Conservation (phyloP, 225 moss, liverwort and hornwort species). For the Anthoceros angustus region DNA sequence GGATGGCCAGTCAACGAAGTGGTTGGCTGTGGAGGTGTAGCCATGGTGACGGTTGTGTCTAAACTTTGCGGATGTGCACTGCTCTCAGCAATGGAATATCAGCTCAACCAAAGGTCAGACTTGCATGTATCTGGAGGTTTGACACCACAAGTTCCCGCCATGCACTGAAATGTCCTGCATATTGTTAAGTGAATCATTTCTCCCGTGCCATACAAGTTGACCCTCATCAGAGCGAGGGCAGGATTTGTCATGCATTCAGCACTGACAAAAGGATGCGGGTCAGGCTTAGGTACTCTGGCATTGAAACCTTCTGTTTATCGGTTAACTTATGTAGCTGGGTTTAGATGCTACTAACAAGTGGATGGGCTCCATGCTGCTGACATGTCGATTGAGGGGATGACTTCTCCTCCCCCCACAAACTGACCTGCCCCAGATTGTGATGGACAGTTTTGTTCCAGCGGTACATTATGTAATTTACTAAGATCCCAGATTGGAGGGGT, state of each 20-base stretch:
- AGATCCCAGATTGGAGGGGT: conserved; percentile 22
- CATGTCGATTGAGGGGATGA: conserved; percentile 16
- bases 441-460: conserved; percentile 45
- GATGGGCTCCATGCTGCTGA: conserved; percentile 6
- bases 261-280: background rate
- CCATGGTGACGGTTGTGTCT: too few species aligned
- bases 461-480: conserved; percentile 28
- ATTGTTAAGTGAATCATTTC: too few species aligned
- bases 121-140: too few species aligned
- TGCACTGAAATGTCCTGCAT: too few species aligned
- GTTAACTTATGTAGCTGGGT: conserved; percentile 4
- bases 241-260: background rate
- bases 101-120: too few species aligned
- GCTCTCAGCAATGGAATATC: too few species aligned
- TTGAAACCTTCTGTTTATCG: background rate
- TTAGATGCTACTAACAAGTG: conserved; percentile 8
- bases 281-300: background rate
- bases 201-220: too few species aligned
- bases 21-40: too few species aligned
- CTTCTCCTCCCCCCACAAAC: conserved; percentile 24
- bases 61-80: too few species aligned
- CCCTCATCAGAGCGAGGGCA: too few species aligned
- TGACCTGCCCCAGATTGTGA: conserved; percentile 26
- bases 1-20: too few species aligned
- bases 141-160: too few species aligned